Evolutionary conservation across 1,284 basidiomycete species (phyloP), one percentile per base, ranked within the genome.

Genomic region (Ceratobasidium sp.): DNA sequence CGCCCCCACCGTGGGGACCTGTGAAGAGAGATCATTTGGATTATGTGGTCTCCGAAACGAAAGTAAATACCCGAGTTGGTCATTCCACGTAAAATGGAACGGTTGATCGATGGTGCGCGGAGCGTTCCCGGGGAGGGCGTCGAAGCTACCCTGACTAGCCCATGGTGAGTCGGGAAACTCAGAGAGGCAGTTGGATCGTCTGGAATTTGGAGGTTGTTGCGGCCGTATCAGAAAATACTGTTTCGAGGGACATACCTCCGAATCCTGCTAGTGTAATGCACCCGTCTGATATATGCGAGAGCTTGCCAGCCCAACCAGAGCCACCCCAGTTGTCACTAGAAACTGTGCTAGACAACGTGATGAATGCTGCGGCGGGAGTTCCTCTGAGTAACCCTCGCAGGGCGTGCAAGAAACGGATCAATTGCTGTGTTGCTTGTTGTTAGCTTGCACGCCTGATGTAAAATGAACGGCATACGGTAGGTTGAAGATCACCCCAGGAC

Each of bases 151-250:
- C 89, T 89, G 22, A 97, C 85, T 65, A 97, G 83, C 8, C 96
- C 96, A 81, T 97, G 93, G 79, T 96, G 90, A 6, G 90, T 88
- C 47, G 94, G 92, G 81, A 96, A 97, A 62, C 89, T 84, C 0
- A 87, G 82, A 7, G 89, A 82, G 31, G 94, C 84, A 19, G 89
- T 85, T 36, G 92, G 91, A 79, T 94, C 88, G 22, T 86, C 93
- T 94, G 79, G 14, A 24, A 73, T 31, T 44, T 44, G 17, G 17
- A 33, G 33, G 31, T 62, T 27, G 41, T 19, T 54, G 11, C 44
- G 44, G 57, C 60, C 24, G 29, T 31, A 15, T 24, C 33, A 24
- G 7, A 33, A 62, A 41, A 41, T 41, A 41, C 36, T 41, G 36
- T 41, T 11, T 5, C 36, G 56, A 22, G 67, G 31, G 65, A 54